A percentile compares a stretch with the other conserved stretches of the same genome.
phyloP scores from a whole-genome alignment of 2,329 filamentous ascomycete genomes.

The Diplodia mutila region DNA sequence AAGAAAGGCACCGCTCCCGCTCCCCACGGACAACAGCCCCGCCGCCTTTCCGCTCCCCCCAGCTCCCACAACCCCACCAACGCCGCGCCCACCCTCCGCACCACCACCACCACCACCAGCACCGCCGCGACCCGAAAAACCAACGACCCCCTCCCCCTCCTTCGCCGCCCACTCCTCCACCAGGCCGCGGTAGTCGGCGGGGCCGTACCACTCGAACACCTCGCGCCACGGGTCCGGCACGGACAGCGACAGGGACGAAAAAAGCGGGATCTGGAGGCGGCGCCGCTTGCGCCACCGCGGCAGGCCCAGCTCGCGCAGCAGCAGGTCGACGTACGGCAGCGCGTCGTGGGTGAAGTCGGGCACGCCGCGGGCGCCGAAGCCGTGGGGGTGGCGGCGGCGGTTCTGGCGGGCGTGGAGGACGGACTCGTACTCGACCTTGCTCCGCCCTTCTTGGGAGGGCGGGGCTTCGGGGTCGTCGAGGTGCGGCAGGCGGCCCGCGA shows the following conservation, averaged over 20 bases:
- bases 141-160: neutral
- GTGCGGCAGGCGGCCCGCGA: constrained; percentile 53
- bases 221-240: constrained; percentile 33
- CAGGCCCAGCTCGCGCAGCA: constrained; percentile 7
- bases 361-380: constrained; percentile 35
- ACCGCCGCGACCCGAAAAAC: neutral
- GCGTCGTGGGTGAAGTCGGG: constrained; percentile 39
- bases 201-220: constrained; percentile 33
- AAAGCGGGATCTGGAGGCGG: too few relatives aligned
- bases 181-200: constrained; percentile 35
- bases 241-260: neutral
- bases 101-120: neutral
- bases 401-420: constrained; percentile 38
- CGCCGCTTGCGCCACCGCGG: constrained; percentile 32
- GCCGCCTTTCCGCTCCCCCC: neutral
- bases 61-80: neutral
- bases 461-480: constrained; percentile 1
- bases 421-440: too few relatives aligned
- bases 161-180: constrained; percentile 32
- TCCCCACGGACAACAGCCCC: neutral
- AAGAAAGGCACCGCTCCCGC: neutral
- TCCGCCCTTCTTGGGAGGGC: too few relatives aligned
- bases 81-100: too few relatives aligned
- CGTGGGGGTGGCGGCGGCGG: constrained; percentile 37
- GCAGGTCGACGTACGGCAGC: constrained; percentile 32